Base-by-base conservation (phyloP, 1,284 basidiomycete species). In the Cutaneotrichosporon sp. region DNA sequence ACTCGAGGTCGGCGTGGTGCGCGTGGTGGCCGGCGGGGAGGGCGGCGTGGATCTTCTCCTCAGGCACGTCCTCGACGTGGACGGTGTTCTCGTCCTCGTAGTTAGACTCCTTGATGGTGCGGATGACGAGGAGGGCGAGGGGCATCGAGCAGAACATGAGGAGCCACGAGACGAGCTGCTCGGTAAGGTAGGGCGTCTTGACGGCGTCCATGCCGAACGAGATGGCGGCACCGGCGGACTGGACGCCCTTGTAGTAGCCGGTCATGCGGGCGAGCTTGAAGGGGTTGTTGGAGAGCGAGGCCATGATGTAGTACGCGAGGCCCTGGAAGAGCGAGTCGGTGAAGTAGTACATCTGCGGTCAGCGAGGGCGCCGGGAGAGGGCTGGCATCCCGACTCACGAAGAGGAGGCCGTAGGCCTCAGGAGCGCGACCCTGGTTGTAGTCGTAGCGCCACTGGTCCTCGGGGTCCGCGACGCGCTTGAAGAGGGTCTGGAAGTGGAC, bases 191-290 rank as follows among this genome's bases (percentile, higher is more conserved):
- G 4, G 71, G 67, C 5, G 74, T 74, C 53, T 65, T 55, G 36
- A 81, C 79, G 4, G 83, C 82, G 70, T 84, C 83, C 82, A 84
- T 83, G 29, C 81, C 83, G 67, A 81, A 84, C 27, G 77, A 79
- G 76, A 82, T 38, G 77, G 72, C 82, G 7, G 73, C 60, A 25
- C 82, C 82, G 54, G 76, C 76, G 13, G 70, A 72, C 62, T 77
- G 76, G 29, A 77, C 65, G 34, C 72, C 77, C 66, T 78, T 80
- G 74, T 79, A 78, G 60, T 76, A 72, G 14, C 79, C 80, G 29
- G 75, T 71, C 62, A 78, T 67, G 29, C 78, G 73, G n/a, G 79
- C 78, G 33, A 80, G 72, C 50, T 57, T 60, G 69, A 72, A 73
- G 11, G 73, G 66, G 67, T 72, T 67, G 66, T 72, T 73, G 58